Evolutionary conservation across 1,284 basidiomycete species (phyloP).

Genomic region (Prillingera fragicola): DNA sequence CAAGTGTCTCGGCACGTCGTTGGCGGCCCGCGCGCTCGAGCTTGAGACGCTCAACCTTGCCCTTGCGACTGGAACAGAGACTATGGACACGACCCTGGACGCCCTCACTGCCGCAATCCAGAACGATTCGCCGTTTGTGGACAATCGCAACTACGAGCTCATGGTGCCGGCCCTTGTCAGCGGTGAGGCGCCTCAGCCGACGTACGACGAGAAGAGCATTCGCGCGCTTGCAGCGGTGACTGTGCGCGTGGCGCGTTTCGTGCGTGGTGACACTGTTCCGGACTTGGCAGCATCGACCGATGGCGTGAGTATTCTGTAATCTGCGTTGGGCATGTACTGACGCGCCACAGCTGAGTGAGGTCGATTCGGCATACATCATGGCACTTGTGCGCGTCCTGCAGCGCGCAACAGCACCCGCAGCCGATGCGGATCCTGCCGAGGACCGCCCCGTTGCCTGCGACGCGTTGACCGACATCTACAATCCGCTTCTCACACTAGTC

Average conservation of each 20-base stretch:
- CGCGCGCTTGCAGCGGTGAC: conserved; percentile 5
- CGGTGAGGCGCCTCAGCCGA: background rate
- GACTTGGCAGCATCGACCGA: background rate
- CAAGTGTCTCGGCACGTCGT: conserved; percentile 16
- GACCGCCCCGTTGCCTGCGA: no score
- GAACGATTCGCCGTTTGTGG: conserved; percentile 3
- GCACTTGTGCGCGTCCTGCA: conserved; percentile 3
- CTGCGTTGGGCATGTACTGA: background rate
- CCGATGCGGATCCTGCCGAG: background rate
- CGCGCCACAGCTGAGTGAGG: background rate
- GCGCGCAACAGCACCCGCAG: background rate
- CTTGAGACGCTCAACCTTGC: conserved; percentile 24
- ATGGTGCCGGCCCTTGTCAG: background rate
- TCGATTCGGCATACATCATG: conserved; percentile 5
- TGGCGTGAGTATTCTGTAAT: background rate
- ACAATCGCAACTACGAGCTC: conserved; percentile 17
- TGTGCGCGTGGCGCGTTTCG: conserved; percentile 3
- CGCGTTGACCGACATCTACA: conserved; percentile 1
- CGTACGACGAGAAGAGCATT: background rate
- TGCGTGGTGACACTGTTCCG: conserved; percentile 1
- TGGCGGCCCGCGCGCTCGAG: conserved; percentile 16
- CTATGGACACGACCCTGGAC: conserved; percentile 2
- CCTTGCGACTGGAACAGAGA: conserved; percentile 4
- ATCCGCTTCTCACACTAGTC: background rate
- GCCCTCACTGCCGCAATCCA: background rate